Evolutionary conservation across 148 eudicot genomes (phyloP).

Genomic region (Drosera capensis): DNA sequence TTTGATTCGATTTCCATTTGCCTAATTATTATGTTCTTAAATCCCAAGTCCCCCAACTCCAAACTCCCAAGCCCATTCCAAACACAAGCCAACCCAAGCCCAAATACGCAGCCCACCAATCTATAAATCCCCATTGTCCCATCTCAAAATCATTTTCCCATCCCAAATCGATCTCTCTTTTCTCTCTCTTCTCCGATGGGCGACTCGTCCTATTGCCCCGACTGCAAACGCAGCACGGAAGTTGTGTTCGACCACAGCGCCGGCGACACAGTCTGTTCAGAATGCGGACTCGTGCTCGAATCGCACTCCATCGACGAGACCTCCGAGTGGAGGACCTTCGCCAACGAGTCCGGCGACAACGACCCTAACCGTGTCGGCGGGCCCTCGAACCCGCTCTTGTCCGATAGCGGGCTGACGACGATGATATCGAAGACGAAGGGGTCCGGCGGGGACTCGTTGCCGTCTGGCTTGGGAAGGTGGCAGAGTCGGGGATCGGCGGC

Average conservation of each 20-base stretch:
- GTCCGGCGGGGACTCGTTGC: constrained; percentile 39
- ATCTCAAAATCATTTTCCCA: neutral
- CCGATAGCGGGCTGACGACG: constrained; percentile 65
- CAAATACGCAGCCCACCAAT: too few species aligned
- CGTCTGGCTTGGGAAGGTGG: constrained; percentile 65
- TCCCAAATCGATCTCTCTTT: too few species aligned
- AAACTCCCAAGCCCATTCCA: too few species aligned
- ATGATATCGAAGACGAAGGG: constrained; percentile 72
- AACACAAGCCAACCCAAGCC: too few species aligned
- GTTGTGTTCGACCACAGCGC: constrained; percentile 80
- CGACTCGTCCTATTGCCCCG: constrained; percentile 56
- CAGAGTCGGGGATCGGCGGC: constrained; percentile 74
- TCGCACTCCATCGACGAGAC: constrained; percentile 91
- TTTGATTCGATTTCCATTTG: too few species aligned
- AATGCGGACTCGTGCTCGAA: constrained; percentile 81
- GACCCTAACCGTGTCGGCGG: constrained; percentile 91
- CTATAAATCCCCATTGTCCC: constrained; percentile 11
- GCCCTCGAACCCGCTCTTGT: constrained; percentile 50
- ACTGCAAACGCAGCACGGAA: constrained; percentile 73
- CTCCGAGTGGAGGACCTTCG: constrained; percentile 84
- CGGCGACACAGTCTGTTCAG: constrained; percentile 84
- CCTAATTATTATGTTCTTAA: too few species aligned
- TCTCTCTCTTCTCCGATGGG: too few species aligned
- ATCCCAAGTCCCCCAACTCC: too few species aligned
- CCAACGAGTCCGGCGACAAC: constrained; percentile 65